phyloP scores from a whole-genome alignment of 2,329 filamentous ascomycete species.

The Colletotrichum incanum region DNA sequence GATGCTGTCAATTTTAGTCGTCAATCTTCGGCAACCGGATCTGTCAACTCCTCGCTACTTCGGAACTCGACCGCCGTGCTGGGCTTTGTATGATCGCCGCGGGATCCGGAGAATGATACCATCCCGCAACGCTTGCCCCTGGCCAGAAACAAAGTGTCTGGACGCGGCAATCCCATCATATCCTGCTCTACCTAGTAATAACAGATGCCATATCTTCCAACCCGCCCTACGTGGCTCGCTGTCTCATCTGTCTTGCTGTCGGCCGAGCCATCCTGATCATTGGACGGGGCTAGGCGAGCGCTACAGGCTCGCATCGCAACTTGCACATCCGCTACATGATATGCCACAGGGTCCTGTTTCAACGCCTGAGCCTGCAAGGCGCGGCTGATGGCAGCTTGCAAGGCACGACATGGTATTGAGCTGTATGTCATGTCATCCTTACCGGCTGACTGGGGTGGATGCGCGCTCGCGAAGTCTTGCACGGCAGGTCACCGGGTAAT shows the following conservation, averaged over 20 bases:
- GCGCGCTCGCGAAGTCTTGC: neutral
- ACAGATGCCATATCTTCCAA: slow-evolving; percentile 12
- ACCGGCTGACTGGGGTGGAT: neutral
- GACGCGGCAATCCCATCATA: slow-evolving; percentile 20
- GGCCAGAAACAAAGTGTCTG: slow-evolving; percentile 25
- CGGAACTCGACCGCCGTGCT: slow-evolving; percentile 10
- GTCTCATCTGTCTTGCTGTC: slow-evolving; percentile 35
- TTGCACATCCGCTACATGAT: slow-evolving; percentile 12
- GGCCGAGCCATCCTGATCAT: slow-evolving; percentile 20
- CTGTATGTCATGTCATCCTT: slow-evolving; percentile 14
- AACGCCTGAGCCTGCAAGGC: slow-evolving; percentile 9
- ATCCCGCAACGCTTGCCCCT: slow-evolving; percentile 29
- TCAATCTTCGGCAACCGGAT: slow-evolving; percentile 9
- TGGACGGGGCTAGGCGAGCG: slow-evolving; percentile 23
- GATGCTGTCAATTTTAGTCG: slow-evolving; percentile 3
- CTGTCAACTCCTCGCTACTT: slow-evolving; percentile 18
- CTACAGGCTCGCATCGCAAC: slow-evolving; percentile 28
- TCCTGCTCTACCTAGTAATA: neutral
- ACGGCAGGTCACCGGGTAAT: slow-evolving; percentile 13
- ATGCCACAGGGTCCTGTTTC: slow-evolving; percentile 19
- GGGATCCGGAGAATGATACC: slow-evolving; percentile 39
- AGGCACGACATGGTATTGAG: neutral
- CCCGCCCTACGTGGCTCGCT: slow-evolving; percentile 24
- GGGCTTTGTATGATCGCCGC: slow-evolving; percentile 38
- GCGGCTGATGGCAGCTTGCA: neutral